Evolutionary conservation across 495 filamentous ascomycete genomes (phyloP).

Genomic region (Hypomontagnella submonticulosa): DNA sequence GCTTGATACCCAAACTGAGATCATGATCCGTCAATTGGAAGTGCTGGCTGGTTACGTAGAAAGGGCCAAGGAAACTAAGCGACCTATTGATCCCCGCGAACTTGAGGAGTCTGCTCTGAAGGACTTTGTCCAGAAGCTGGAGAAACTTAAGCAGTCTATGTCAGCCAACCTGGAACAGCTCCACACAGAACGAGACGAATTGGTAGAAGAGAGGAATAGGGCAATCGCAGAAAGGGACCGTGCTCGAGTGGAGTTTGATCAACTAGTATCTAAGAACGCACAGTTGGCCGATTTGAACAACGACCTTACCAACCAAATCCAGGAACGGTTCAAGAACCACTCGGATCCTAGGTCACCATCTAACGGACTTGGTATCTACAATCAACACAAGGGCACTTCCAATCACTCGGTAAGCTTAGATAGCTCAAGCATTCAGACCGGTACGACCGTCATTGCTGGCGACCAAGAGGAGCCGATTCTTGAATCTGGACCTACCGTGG

Average conservation of each 20-base stretch:
- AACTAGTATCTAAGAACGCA: slow-evolving; percentile 90
- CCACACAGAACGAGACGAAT: slow-evolving; percentile 80
- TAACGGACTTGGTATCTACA: slow-evolving; percentile 90
- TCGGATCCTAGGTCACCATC: slow-evolving; percentile 61
- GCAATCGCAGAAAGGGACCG: slow-evolving; percentile 86
- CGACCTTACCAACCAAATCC: slow-evolving; percentile 91
- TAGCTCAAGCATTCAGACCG: slow-evolving; percentile 59
- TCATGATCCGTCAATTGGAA: slow-evolving; percentile 91
- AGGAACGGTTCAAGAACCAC: slow-evolving; percentile 84
- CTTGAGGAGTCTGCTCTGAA: slow-evolving; percentile 86
- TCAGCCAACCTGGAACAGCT: slow-evolving; percentile 83
- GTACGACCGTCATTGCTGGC: slow-evolving; percentile 69
- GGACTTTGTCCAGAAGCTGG: slow-evolving; percentile 87
- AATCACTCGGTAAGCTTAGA: slow-evolving; percentile 71
- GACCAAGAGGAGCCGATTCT: slow-evolving; percentile 75
- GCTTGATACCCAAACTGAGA: slow-evolving; percentile 92
- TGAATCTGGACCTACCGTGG: slow-evolving; percentile 83
- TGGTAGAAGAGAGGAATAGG: slow-evolving; percentile 82
- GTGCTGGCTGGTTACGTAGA: slow-evolving; percentile 75
- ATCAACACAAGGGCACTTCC: slow-evolving; percentile 76
- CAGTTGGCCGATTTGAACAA: slow-evolving; percentile 95
- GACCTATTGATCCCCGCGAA: slow-evolving; percentile 76
- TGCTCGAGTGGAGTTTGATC: slow-evolving; percentile 93
- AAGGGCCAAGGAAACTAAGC: slow-evolving; percentile 75
- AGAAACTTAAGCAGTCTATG: slow-evolving; percentile 84